Evolutionary conservation across 2,329 filamentous ascomycete species (phyloP).

Genomic region (Monascus ruber): DNA sequence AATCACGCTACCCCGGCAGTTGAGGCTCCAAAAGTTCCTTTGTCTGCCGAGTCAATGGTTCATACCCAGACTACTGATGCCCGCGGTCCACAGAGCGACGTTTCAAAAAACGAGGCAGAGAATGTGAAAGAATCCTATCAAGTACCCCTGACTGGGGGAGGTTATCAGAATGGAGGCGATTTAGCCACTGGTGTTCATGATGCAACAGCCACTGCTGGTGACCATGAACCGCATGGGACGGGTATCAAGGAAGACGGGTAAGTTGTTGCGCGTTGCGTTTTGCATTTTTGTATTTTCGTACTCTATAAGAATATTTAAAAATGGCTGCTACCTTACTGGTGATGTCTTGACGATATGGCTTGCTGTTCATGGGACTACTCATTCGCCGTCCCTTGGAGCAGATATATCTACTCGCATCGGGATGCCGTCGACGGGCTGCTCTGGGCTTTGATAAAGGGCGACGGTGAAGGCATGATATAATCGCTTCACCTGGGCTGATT

Average conservation of each 20-base stretch:
- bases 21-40: conserved; percentile 28
- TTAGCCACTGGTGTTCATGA: conserved; percentile 12
- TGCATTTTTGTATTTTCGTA: too few species aligned
- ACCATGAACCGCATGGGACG: conserved; percentile 27
- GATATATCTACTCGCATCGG: too few species aligned
- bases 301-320: too few species aligned
- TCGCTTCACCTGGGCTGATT: too few species aligned
- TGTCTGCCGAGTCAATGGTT: conserved; percentile 19
- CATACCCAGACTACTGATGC: conserved; percentile 19
- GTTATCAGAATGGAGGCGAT: conserved; percentile 16
- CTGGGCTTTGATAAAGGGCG: too few species aligned
- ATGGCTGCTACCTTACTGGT: too few species aligned
- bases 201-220: conserved; percentile 11
- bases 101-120: conserved; percentile 17
- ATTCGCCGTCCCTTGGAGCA: too few species aligned
- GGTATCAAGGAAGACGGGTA: conserved; percentile 83
- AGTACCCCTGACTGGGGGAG: conserved; percentile 9
- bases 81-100: conserved; percentile 22
- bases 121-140: conserved; percentile 11
- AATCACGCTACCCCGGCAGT: conserved; percentile 17
- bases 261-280: conserved; percentile 34
- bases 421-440: too few species aligned
- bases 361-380: too few species aligned
- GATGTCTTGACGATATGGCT: too few species aligned
- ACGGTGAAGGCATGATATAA: too few species aligned